Conservation (phyloP, 306 rosid genomes). For the Cucurbita pepo region DNA sequence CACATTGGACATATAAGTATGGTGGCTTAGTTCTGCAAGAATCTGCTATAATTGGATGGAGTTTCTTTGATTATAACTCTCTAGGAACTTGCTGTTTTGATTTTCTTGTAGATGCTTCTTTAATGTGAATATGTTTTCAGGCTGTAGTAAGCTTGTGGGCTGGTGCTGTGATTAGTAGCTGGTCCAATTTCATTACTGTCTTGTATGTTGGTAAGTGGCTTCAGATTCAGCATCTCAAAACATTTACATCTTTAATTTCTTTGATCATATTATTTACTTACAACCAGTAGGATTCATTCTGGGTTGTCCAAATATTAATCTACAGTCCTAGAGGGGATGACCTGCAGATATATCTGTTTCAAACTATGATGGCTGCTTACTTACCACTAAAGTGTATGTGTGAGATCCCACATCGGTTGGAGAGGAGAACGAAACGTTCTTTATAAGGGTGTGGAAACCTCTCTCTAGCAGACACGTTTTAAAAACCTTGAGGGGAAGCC, state of each 20-base stretch:
- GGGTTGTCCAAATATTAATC: neutral
- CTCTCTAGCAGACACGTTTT: no score
- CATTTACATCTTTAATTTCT: neutral
- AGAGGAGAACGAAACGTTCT: no score
- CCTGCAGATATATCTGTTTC: neutral
- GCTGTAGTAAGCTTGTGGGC: slow-evolving; percentile 49
- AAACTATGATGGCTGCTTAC: neutral
- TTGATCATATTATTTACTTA: neutral
- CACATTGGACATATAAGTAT: neutral
- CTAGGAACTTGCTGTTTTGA: neutral
- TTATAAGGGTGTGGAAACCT: no score
- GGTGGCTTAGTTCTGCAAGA: neutral
- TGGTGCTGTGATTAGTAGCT: slow-evolving; percentile 71
- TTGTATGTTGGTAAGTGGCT: slow-evolving; percentile 54
- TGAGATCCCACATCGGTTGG: no score
- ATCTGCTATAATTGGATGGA: neutral
- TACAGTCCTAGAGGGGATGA: neutral
- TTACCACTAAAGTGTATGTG: no score
- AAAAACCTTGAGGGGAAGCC: no score
- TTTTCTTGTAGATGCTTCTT: slow-evolving; percentile 8
- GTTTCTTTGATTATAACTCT: neutral
- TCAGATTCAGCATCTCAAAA: neutral
- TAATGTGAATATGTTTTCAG: slow-evolving; percentile 24
- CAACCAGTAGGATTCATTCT: neutral
- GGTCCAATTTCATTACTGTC: slow-evolving; percentile 78